These are phyloP conservation scores for Pythium aristosporum DNA, from an alignment of 352 stramenopile genomes.

Conservation along the genomic window DNA sequence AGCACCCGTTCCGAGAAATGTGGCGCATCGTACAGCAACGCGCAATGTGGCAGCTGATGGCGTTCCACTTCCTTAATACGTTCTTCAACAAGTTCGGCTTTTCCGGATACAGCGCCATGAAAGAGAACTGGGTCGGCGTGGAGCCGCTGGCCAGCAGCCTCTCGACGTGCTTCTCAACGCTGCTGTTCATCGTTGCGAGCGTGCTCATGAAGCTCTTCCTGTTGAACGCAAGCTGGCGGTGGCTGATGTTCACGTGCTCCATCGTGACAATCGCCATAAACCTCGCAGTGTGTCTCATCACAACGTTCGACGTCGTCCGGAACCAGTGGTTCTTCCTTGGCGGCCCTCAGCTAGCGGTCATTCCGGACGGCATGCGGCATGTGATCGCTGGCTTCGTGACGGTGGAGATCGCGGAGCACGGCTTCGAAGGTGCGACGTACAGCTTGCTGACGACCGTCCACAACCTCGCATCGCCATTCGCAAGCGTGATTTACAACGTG, in stretches of 20 bases:
- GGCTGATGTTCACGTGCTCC: conserved; percentile 47
- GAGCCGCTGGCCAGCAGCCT: conserved; percentile 57
- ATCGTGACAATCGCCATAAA: conserved; percentile 49
- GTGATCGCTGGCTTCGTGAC: conserved; percentile 61
- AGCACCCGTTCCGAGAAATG: conserved; percentile 51
- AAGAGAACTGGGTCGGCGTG: conserved; percentile 63
- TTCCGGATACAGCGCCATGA: conserved; percentile 47
- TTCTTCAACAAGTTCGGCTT: conserved; percentile 62
- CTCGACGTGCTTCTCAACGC: conserved; percentile 46
- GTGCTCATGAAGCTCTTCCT: conserved; percentile 61
- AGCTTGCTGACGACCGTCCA: conserved; percentile 66
- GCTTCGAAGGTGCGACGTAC: conserved; percentile 67
- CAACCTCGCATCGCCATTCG: conserved; percentile 59
- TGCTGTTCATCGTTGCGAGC: conserved; percentile 49
- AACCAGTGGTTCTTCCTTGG: conserved; percentile 74
- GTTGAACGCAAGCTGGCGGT: conserved; percentile 59
- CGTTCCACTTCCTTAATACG: conserved; percentile 65
- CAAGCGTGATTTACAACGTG: conserved; percentile 49
- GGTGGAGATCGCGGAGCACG: conserved; percentile 69
- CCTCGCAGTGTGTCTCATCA: conserved; percentile 41
- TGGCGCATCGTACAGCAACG: conserved; percentile 71
- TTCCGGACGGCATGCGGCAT: conserved; percentile 63
- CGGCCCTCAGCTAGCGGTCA: conserved; percentile 48
- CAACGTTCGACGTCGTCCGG: conserved; percentile 59
- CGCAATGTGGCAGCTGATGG: conserved; percentile 68